Evolutionary conservation across 129 eudicot genomes (phyloP).

Genomic region (Tanacetum coccineum): DNA sequence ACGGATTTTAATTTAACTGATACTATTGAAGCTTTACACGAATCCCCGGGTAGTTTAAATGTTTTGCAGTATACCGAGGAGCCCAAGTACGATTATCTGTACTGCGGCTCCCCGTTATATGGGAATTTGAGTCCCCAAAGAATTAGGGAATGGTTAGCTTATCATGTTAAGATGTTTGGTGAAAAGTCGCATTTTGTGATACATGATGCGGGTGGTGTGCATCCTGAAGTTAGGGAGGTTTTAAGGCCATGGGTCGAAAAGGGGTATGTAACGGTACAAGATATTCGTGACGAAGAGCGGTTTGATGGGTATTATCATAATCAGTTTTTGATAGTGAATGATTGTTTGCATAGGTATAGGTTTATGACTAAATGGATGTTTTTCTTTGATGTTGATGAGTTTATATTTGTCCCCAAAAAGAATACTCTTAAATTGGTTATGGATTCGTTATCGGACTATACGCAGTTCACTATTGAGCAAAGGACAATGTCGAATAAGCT

Average conservation of each 20-base stretch:
- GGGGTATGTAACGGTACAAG: constrained; percentile 67
- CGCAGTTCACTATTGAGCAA: constrained; percentile 75
- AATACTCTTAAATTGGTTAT: constrained; percentile 43
- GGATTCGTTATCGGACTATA: constrained; percentile 41
- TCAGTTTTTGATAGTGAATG: constrained; percentile 76
- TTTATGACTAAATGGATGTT: constrained; percentile 77
- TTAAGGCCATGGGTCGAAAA: constrained; percentile 72
- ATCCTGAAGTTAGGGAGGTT: constrained; percentile 65
- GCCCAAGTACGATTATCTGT: constrained; percentile 65
- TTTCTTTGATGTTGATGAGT: constrained; percentile 87
- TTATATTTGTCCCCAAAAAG: constrained; percentile 45
- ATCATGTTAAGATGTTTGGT: constrained; percentile 68
- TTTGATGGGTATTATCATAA: constrained; percentile 85
- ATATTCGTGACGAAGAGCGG: constrained; percentile 59
- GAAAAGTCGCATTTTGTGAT: constrained; percentile 66
- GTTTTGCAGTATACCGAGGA: constrained; percentile 28
- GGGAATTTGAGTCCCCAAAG: constrained; percentile 68
- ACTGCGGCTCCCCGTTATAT: constrained; percentile 72
- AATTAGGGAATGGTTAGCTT: constrained; percentile 82
- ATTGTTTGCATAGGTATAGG: constrained; percentile 68
- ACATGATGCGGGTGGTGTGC: constrained; percentile 80
- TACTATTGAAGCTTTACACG: constrained; percentile 46
- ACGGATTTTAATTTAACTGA: constrained; percentile 41
- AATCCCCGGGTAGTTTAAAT: constrained; percentile 37
- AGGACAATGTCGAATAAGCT: constrained; percentile 69